Conservation (phyloP, 331 rosid genomes). For the Saraca asoca region DNA sequence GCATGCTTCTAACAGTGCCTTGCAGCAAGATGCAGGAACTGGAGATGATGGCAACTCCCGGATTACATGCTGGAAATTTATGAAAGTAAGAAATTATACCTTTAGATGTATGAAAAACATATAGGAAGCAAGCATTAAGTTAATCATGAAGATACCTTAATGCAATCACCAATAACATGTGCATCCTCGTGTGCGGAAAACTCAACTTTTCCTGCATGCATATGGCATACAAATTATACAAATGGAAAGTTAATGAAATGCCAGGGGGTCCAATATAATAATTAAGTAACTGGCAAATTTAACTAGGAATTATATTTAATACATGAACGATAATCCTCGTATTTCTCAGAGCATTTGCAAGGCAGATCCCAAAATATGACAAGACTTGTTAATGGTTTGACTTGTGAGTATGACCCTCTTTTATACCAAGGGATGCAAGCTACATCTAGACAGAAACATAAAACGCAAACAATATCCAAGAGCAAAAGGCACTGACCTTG, state of each 20-base stretch:
- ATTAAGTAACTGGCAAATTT: conserved; percentile 16
- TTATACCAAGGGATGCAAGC: conserved; percentile 25
- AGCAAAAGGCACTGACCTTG: conserved; percentile 59
- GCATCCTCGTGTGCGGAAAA: conserved; percentile 89
- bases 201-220: conserved; percentile 74
- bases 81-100: conserved; percentile 14
- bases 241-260: conserved; percentile 23
- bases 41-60: conserved; percentile 98
- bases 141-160: conserved; percentile 63
- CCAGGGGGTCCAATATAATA: conserved; percentile 10
- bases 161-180: conserved; percentile 86
- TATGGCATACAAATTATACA: conserved; percentile 33
- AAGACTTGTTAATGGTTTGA: conserved; percentile 20
- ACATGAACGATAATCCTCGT: conserved; percentile 18
- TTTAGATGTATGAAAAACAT: conserved; percentile 23
- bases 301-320: conserved; percentile 13
- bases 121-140: conserved; percentile 26
- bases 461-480: conserved; percentile 9
- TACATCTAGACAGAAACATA: conserved; percentile 10
- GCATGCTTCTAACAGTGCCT: conserved; percentile 82
- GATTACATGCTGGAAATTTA: conserved; percentile 64
- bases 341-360: conserved; percentile 11
- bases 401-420: conserved; percentile 18
- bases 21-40: conserved; percentile 99
- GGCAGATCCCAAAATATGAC: conserved; percentile 20